Percentiles rank a stretch among this genome's conserved stretches.
Conservation (phyloP, 805 yeast species). For the Brettanomyces anomalus region DNA sequence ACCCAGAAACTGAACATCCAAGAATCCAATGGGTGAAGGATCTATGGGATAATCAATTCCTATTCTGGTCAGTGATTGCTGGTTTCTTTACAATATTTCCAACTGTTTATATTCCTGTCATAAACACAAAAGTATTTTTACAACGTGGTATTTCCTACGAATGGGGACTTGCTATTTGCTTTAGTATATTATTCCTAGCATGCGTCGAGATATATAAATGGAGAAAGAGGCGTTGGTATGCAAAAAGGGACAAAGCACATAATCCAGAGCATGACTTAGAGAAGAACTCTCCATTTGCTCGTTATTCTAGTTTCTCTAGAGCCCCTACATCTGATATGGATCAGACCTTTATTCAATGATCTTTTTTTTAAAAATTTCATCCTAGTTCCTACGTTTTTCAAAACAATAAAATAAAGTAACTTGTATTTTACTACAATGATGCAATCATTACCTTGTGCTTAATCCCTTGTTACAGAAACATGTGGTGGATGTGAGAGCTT, state of each 20-base stretch:
- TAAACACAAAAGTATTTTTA: constrained; percentile 64
- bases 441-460: too few relatives aligned
- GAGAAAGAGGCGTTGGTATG: constrained; percentile 47
- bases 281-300: constrained; percentile 52
- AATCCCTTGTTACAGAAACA: constrained; percentile 22
- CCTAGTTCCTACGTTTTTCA: not conserved
- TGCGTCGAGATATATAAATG: constrained; percentile 64
- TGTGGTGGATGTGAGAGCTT: constrained; percentile 24
- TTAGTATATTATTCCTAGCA: constrained; percentile 45
- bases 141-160: constrained; percentile 67
- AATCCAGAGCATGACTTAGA: constrained; percentile 61
- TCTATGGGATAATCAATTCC: constrained; percentile 64
- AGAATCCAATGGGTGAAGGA: constrained; percentile 53
- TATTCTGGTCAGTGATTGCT: constrained; percentile 71
- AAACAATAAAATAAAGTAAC: not conserved
- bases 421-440: too few relatives aligned
- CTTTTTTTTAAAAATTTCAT: not conserved
- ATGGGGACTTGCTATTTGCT: constrained; percentile 69
- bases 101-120: constrained; percentile 81
- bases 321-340: constrained; percentile 32
- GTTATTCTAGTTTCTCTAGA: constrained; percentile 51
- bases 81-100: constrained; percentile 74
- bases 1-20: constrained; percentile 54
- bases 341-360: constrained; percentile 1
- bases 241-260: constrained; percentile 32